Evolutionary conservation across 805 yeast species (phyloP), one percentile per base, ranked within the genome.

Genomic region (Dipodascus albidus): DNA sequence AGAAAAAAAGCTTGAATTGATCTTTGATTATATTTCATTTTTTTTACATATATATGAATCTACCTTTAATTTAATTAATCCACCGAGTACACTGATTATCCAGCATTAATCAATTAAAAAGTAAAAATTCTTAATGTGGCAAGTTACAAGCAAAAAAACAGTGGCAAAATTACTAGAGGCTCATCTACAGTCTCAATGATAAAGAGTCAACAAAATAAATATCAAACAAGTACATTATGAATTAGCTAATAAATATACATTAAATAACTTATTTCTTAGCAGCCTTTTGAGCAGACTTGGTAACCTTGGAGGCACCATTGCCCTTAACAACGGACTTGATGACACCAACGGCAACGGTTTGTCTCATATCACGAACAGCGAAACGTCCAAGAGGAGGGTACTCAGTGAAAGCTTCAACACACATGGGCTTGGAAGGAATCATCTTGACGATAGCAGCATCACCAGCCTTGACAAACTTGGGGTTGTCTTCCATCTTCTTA

Each of bases 291-390:
- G 96, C 96, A 75, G 96, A 87, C 88, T 87, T 87, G 89, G 96
- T 87, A 69, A 87, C 93, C 89, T 87, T 87, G 78, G 88, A 90
- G 70, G 88, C 87, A 70, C 75, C 77, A 69, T 87, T 86, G 22
- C 49, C 49, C 76, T 76, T 78, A 70, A 80, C 95, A 68, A 88
- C 96, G 62, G 88, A 76, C 84, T 91, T 91, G 86, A 91, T 86
- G 73, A 90, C 96, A 87, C 97, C 97, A 74, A 90, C 97, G 74
- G 97, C 97, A 70, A 90, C 97, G 69, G 97, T 90, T 80, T 89
- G 96, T 86, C 97, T 87, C 97, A 89, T 89, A 80, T 89, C 97
- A 86, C 97, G 90, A 82, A 89, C 96, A 74, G 91, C 91, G 78
- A 91, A 80, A 84, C 98, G 89, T 78, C 96, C 93, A 75, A 91